Conservation (phyloP, 2,329 filamentous ascomycete species). For the Coleophoma crateriformis region DNA sequence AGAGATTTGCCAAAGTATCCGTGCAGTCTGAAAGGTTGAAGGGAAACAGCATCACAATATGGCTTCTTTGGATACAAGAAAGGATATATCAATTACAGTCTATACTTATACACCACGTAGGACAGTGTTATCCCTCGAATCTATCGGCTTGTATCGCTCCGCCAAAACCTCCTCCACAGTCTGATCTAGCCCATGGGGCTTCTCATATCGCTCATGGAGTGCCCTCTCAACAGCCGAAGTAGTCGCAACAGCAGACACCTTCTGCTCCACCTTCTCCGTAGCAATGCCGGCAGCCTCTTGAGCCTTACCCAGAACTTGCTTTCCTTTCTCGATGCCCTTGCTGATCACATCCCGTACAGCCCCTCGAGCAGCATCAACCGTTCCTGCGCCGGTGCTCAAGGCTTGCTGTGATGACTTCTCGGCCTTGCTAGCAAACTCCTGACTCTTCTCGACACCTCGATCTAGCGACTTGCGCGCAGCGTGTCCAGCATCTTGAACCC, state of each 20-base stretch:
- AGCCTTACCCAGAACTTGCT: slow-evolving; percentile 32
- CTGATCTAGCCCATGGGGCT: slow-evolving; percentile 34
- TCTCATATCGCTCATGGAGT: slow-evolving; percentile 47
- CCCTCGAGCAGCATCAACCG: slow-evolving; percentile 33
- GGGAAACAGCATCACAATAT: too few relatives aligned
- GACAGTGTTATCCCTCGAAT: slow-evolving; percentile 26
- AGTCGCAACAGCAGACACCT: slow-evolving; percentile 29
- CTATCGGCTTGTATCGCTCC: slow-evolving; percentile 48
- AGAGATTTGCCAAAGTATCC: too few relatives aligned
- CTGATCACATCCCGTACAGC: slow-evolving; percentile 28
- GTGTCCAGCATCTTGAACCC: slow-evolving; percentile 16
- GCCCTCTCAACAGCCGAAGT: slow-evolving; percentile 36
- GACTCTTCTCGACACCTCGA: not conserved
- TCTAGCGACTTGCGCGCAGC: slow-evolving; percentile 6
- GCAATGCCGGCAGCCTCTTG: slow-evolving; percentile 29
- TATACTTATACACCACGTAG: slow-evolving; percentile 28
- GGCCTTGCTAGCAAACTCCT: slow-evolving; percentile 3
- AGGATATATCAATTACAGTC: slow-evolving; percentile 1
- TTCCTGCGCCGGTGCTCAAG: slow-evolving; percentile 26
- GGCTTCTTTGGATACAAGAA: too few relatives aligned
- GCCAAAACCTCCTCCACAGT: slow-evolving; percentile 47
- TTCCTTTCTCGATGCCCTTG: slow-evolving; percentile 27
- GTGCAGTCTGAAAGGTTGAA: too few relatives aligned
- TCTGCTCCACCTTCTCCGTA: slow-evolving; percentile 30
- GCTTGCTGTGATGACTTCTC: slow-evolving; percentile 15